Evolutionary conservation across 768 basidiomycete species (phyloP).

Genomic region (Boletellus ananas): DNA sequence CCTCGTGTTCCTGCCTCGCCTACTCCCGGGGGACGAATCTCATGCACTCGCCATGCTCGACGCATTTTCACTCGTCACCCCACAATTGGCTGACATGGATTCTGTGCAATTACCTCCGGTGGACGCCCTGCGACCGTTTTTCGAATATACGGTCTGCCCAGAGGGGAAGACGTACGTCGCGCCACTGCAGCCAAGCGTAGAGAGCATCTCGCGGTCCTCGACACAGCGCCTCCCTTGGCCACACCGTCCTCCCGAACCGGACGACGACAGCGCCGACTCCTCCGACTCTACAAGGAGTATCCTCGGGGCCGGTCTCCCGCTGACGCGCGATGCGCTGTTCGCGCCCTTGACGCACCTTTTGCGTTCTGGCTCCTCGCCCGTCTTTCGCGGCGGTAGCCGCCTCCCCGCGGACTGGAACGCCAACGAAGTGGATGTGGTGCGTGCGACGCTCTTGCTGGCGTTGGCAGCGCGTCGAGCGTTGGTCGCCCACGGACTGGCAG

Average conservation of each 20-base stretch:
- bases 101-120: constrained; percentile 19
- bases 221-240: constrained; percentile 45
- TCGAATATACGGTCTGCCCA: constrained; percentile 45
- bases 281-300: not conserved
- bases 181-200: constrained; percentile 47
- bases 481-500: constrained; percentile 36
- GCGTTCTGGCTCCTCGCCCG: constrained; percentile 67
- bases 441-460: constrained; percentile 63
- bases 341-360: constrained; percentile 74
- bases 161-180: constrained; percentile 41
- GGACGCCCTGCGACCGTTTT: constrained; percentile 47
- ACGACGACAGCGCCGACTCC: too few species aligned
- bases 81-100: constrained; percentile 14
- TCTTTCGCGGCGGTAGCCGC: constrained; percentile 47
- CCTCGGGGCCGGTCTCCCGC: constrained; percentile 39
- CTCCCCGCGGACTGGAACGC: constrained; percentile 71
- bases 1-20: constrained; percentile 48
- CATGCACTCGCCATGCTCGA: constrained; percentile 41
- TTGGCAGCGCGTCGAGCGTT: constrained; percentile 47
- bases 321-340: constrained; percentile 62
- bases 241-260: not conserved
- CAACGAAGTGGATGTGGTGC: constrained; percentile 73
- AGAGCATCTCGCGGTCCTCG: constrained; percentile 53
- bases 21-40: constrained; percentile 76
- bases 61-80: constrained; percentile 12